Conservation (phyloP, 2,329 filamentous ascomycete genomes). For the Emmonsia crescens region DNA sequence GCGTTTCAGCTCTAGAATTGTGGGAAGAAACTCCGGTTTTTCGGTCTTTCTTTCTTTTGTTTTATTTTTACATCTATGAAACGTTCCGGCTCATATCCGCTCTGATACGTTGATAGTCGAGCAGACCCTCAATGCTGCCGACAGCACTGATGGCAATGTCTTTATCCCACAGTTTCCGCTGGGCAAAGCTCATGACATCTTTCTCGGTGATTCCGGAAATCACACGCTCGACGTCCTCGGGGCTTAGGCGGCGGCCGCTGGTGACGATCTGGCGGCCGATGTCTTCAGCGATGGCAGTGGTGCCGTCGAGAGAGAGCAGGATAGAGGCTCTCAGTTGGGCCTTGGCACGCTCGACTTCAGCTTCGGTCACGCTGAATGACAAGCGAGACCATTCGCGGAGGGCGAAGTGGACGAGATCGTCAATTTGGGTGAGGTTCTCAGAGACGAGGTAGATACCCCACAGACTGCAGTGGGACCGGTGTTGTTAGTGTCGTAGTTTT, state of each 20-base stretch:
- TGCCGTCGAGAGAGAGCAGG: constrained; percentile 92
- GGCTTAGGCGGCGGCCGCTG: constrained; percentile 81
- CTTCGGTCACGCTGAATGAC: constrained; percentile 72
- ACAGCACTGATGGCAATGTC: constrained; percentile 90
- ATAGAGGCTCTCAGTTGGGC: constrained; percentile 98
- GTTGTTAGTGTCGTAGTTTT: not conserved
- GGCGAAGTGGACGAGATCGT: constrained; percentile 96
- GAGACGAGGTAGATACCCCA: constrained; percentile 99
- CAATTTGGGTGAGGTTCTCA: constrained; percentile 74
- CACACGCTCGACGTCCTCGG: constrained; percentile 87
- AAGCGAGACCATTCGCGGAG: constrained; percentile 97
- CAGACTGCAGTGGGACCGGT: constrained; percentile 49
- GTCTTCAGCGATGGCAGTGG: constrained; percentile 93
- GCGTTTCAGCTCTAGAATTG: not conserved
- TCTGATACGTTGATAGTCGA: constrained; percentile 46
- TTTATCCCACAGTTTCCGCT: constrained; percentile 93
- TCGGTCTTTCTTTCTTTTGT: not conserved
- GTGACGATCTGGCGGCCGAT: constrained; percentile 98
- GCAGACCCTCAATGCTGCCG: constrained; percentile 75
- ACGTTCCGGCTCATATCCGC: constrained; percentile 77
- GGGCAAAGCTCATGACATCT: constrained; percentile 94
- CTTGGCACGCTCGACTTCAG: constrained; percentile 97
- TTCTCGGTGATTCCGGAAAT: constrained; percentile 85
- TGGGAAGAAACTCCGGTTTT: not conserved
- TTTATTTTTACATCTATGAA: constrained; percentile 19